phyloP scores from a whole-genome alignment of 1,139 yeast genomes.

The Debaryomyces sp. region DNA sequence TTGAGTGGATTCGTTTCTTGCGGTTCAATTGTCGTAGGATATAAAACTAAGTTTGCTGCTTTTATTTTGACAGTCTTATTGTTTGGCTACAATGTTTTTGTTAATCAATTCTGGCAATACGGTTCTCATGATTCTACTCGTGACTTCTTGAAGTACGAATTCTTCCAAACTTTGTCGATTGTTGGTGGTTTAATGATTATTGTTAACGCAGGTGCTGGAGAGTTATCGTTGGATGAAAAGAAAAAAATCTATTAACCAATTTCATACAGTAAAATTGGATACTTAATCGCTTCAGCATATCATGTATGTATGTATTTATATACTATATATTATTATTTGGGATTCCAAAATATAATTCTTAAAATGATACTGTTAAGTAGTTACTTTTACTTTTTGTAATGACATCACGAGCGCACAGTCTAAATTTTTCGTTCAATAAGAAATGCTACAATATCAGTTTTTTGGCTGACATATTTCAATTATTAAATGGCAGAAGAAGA shows the following conservation, averaged over 20 bases:
- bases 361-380: not conserved
- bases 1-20: conserved; percentile 73
- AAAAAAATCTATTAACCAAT: conserved; percentile 74
- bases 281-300: not conserved
- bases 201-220: conserved; percentile 97
- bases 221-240: conserved; percentile 91
- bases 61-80: conserved; percentile 73
- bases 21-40: conserved; percentile 85
- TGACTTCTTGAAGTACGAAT: conserved; percentile 90
- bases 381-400: not conserved
- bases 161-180: conserved; percentile 91
- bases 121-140: conserved; percentile 73
- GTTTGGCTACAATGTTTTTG: conserved; percentile 72
- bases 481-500: conserved; percentile 10
- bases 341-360: not conserved
- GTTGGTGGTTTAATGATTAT: conserved; percentile 92
- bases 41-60: conserved; percentile 90
- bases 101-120: conserved; percentile 90
- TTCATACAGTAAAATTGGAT: not conserved
- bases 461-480: not conserved
- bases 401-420: conserved; percentile 5
- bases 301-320: not conserved
- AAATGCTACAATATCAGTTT: not conserved
- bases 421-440: conserved; percentile 4
- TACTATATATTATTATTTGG: conserved; percentile 4